Conservation (phyloP, 306 rosid genomes). For the Trichosanthes cucumerina region DNA sequence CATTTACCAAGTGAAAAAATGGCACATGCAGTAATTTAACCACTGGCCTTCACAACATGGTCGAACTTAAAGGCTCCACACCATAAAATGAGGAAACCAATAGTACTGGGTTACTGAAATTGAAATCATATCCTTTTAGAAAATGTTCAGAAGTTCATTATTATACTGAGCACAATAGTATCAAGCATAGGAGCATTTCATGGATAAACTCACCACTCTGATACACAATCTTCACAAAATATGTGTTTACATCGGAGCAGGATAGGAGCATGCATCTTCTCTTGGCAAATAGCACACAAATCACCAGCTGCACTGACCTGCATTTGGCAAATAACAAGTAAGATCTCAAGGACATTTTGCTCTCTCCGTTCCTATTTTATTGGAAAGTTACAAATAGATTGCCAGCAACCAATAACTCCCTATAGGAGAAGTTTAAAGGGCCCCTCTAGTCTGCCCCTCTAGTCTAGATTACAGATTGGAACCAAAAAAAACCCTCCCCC, state of each 20-base stretch:
- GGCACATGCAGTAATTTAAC: not conserved
- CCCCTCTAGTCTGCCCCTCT: too few species aligned
- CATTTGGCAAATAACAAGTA: constrained; percentile 18
- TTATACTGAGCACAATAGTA: not conserved
- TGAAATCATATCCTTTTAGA: not conserved
- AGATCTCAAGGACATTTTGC: not conserved
- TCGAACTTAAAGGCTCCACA: not conserved
- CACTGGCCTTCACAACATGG: not conserved
- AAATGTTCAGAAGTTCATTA: not conserved
- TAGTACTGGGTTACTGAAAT: not conserved
- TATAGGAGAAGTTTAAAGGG: not conserved
- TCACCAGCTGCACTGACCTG: constrained; percentile 91
- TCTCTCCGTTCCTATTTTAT: not conserved
- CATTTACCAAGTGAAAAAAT: not conserved
- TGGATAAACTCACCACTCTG: constrained; percentile 67
- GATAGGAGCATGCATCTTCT: constrained; percentile 95
- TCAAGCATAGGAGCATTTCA: not conserved
- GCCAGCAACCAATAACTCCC: not conserved
- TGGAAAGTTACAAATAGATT: not conserved
- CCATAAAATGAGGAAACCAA: not conserved
- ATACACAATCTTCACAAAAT: constrained; percentile 96
- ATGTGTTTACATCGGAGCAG: constrained; percentile 91
- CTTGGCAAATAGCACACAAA: constrained; percentile 98
- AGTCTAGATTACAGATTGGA: not conserved
- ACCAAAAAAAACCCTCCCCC: not conserved